Conservation (phyloP, 129 eudicot genomes). For the Artemisia tridentata region DNA sequence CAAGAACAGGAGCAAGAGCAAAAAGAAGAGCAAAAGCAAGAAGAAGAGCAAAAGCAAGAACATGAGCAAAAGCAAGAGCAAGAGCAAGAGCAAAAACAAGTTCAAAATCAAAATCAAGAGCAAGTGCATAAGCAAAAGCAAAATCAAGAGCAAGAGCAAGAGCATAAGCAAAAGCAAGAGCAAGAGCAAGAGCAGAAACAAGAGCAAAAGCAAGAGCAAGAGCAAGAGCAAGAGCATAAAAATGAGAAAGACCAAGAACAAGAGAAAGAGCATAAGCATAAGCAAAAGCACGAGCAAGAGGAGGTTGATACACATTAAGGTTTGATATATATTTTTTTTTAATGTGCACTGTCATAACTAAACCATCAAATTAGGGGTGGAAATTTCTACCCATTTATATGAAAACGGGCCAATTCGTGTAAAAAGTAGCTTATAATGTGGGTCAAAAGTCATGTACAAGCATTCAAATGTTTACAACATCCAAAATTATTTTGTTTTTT, state of each 20-base stretch:
- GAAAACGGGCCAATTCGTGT: neutral
- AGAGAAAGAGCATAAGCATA: neutral
- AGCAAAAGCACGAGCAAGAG: neutral
- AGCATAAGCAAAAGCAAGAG: neutral
- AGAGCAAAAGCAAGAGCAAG: neutral
- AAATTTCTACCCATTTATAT: neutral
- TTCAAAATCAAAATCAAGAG: neutral
- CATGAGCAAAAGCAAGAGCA: too few species aligned
- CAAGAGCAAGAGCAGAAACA: neutral
- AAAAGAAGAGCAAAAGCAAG: neutral
- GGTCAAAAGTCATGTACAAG: neutral
- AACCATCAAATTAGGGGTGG: neutral
- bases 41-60: neutral
- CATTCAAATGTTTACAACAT: neutral
- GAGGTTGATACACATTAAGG: constrained; percentile 15
- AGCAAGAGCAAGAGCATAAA: neutral
- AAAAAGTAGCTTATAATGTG: neutral
- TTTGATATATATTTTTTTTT: neutral
- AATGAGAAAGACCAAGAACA: neutral
- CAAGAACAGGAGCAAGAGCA: neutral
- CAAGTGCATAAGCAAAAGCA: neutral
- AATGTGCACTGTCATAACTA: neutral
- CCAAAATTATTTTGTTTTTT: neutral
- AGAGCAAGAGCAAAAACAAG: neutral
- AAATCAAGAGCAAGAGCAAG: neutral